These are phyloP conservation scores for Mycena epipterygia DNA, from an alignment of 768 basidiomycete genomes.

Conservation along the genomic window DNA sequence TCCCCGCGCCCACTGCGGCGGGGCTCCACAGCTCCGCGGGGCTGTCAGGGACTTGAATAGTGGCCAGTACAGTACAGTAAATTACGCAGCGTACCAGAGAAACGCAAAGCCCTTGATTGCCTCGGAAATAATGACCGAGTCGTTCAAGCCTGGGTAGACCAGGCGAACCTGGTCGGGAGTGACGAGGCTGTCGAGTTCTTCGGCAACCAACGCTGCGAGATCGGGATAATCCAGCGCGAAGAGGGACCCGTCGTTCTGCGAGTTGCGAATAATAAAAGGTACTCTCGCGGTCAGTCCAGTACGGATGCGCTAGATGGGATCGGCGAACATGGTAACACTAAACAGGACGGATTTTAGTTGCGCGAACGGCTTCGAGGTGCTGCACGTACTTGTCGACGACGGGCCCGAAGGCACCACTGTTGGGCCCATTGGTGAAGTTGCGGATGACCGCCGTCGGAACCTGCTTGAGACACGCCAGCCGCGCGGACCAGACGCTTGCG, in stretches of 20 bases:
- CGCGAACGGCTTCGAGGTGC: background rate
- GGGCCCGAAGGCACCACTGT: slow-evolving; percentile 10
- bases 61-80: no score
- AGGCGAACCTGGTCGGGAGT: slow-evolving; percentile 26
- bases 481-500: slow-evolving; percentile 32
- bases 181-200: slow-evolving; percentile 7
- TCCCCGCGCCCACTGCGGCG: background rate
- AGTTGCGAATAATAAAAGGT: slow-evolving; percentile 37
- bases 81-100: slow-evolving; percentile 14
- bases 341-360: background rate
- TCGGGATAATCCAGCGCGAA: slow-evolving; percentile 32
- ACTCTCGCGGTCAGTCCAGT: slow-evolving; percentile 31
- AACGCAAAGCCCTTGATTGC: slow-evolving; percentile 33
- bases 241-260: slow-evolving; percentile 35
- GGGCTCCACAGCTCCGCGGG: background rate
- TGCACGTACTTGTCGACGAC: slow-evolving; percentile 29
- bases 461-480: slow-evolving; percentile 40
- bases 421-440: slow-evolving; percentile 33
- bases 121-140: slow-evolving; percentile 28
- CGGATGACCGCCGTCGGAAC: slow-evolving; percentile 38
- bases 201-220: slow-evolving; percentile 30
- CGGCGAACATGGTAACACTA: slow-evolving; percentile 26
- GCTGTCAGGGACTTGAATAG: background rate
- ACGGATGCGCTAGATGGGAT: slow-evolving; percentile 36
- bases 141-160: slow-evolving; percentile 39